Base-by-base conservation (phyloP, 2,329 filamentous ascomycete species). In the Stemphylium lycopersici region DNA sequence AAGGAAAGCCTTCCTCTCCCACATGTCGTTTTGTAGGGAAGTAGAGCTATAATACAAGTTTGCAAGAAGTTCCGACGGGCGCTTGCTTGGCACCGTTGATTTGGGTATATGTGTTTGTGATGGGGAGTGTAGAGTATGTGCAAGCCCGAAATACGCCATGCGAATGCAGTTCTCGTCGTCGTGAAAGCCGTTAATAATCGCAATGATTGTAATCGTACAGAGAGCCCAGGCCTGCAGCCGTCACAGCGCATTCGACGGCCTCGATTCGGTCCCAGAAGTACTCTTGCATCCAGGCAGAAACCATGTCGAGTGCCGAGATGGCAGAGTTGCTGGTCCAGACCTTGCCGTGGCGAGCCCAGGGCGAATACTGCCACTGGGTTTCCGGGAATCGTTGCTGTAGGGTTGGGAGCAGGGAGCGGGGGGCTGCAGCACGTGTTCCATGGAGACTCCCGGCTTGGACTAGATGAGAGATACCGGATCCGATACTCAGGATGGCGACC, bases 251-350 rank as follows among this genome's bases (percentile, higher is more conserved):
- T 26, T 72, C 68, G 2, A 73, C 64, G 1, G 67, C 68, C 38
- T 70, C 67, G 2, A 49, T 61, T 12, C 72, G 64, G 47, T 75
- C 72, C 72, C 72, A 75, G 47, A 73, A 74, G 51, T 71, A 74
- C 55, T 75, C 69, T 18, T 70, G 64, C 67, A 74, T 70, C 64
- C 66, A 75, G 1, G 66, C 60, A 0, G 67, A 58, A 6, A 71
- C 58, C 71, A 74, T 73, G 12, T 74, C 67, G 10, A 73, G 65
- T 0, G 65, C 70, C 1, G 68, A 64, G 11, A 73, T 45, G 1
- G 70, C 63, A 1, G 68, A 69, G 16, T 65, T 68, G 45, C 71
- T 72, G 36, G 61, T 73, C 71, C 71, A 74, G n/a, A 74, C 48
- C 10, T 67, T 64, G 4, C 63, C 71, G 33, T 73, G 64, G 33